Evolutionary conservation across 1,139 yeast genomes (phyloP).

Genomic region (Schizosaccharomyces versatilis): DNA sequence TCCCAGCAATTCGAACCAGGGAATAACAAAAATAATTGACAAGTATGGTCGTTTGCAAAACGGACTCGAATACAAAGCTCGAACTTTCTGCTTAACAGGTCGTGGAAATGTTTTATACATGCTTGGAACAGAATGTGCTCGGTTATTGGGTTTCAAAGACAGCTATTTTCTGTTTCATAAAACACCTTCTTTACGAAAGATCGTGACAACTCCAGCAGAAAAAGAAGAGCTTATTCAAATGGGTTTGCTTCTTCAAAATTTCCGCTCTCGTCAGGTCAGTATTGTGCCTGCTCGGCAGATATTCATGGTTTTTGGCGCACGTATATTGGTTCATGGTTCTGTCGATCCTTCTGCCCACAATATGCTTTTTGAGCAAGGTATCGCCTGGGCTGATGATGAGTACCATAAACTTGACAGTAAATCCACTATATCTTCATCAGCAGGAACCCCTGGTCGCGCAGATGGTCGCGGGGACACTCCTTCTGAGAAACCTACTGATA

Average conservation of each 20-base stretch:
- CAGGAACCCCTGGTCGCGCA: too few species aligned
- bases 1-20: slow-evolving; percentile 16
- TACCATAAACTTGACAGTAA: background rate
- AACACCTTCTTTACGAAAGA: slow-evolving; percentile 33
- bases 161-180: slow-evolving; percentile 43
- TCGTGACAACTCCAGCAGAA: slow-evolving; percentile 36
- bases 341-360: background rate
- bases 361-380: background rate
- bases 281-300: slow-evolving; percentile 42
- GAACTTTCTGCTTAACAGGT: slow-evolving; percentile 35
- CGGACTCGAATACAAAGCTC: slow-evolving; percentile 34
- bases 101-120: slow-evolving; percentile 32
- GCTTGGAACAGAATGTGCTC: slow-evolving; percentile 51
- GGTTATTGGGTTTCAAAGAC: slow-evolving; percentile 41
- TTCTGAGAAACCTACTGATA: too few species aligned
- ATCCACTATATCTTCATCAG: too few species aligned
- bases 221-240: slow-evolving; percentile 35
- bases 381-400: slow-evolving; percentile 1
- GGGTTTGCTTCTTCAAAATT: slow-evolving; percentile 37
- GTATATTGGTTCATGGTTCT: slow-evolving; percentile 34
- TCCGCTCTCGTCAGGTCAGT: slow-evolving; percentile 43
- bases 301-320: slow-evolving; percentile 52
- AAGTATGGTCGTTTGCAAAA: slow-evolving; percentile 33
- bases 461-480: too few species aligned
- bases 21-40: slow-evolving; percentile 34